These are phyloP conservation scores for Malassezia caprae DNA, from an alignment of 1,284 basidiomycete genomes.

Conservation along the genomic window DNA sequence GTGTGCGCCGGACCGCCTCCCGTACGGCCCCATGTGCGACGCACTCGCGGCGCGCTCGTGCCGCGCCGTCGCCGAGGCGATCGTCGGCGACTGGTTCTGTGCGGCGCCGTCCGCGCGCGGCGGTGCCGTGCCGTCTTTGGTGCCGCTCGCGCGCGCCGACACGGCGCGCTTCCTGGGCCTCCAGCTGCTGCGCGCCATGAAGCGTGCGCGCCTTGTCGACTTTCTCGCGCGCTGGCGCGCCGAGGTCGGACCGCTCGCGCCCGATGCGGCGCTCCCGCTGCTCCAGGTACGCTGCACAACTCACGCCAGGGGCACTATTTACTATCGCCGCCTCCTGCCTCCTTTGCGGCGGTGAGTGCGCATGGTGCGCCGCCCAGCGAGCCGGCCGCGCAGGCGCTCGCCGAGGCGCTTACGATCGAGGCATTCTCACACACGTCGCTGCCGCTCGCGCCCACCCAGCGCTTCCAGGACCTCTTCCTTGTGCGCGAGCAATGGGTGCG, in stretches of 20 bases:
- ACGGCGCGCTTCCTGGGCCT: constrained; percentile 29
- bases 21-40: constrained; percentile 21
- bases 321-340: constrained; percentile 25
- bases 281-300: background rate
- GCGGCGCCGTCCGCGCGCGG: background rate
- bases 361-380: background rate
- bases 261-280: constrained; percentile 8
- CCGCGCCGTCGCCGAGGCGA: constrained; percentile 22
- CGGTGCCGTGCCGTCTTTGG: constrained; percentile 5
- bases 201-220: constrained; percentile 15
- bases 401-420: constrained; percentile 23
- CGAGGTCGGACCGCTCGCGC: background rate
- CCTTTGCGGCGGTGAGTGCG: constrained; percentile 13
- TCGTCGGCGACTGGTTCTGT: constrained; percentile 36
- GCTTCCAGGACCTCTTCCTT: constrained; percentile 44
- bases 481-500: constrained; percentile 35
- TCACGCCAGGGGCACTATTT: constrained; percentile 22
- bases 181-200: constrained; percentile 18
- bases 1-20: constrained; percentile 24
- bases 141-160: constrained; percentile 19
- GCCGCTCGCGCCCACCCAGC: constrained; percentile 33
- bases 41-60: constrained; percentile 17
- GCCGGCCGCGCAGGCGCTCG: constrained; percentile 9
- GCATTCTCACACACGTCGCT: constrained; percentile 35
- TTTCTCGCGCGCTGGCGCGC: constrained; percentile 20